Percentiles rank a stretch among this genome's conserved stretches.
Evolutionary conservation across 176 grass and related monocot genomes (phyloP).

Genomic region (Avena eriantha): DNA sequence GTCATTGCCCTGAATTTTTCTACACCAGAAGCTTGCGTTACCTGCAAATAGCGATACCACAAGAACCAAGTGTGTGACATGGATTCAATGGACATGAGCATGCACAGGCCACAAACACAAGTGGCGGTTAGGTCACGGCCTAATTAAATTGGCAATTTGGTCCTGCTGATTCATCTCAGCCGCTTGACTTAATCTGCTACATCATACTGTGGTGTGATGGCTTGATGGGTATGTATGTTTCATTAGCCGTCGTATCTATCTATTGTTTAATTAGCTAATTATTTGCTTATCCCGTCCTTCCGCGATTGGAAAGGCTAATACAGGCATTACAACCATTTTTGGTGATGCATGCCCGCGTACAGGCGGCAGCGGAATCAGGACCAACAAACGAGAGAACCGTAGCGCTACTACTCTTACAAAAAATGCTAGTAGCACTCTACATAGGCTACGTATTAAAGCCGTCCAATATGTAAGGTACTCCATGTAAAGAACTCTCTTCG

Average conservation of each 20-base stretch:
- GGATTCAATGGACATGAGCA: slow-evolving; percentile 33
- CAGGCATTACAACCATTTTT: slow-evolving; percentile 27
- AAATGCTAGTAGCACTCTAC: not conserved
- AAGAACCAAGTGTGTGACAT: slow-evolving; percentile 32
- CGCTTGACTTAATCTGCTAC: slow-evolving; percentile 23
- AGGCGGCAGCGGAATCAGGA: slow-evolving; percentile 29
- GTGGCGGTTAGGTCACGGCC: slow-evolving; percentile 7
- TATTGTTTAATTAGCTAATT: slow-evolving; percentile 22
- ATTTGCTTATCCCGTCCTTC: slow-evolving; percentile 36
- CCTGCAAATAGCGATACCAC: slow-evolving; percentile 33
- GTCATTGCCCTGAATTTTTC: not conserved
- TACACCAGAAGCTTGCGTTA: not conserved
- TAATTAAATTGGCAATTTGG: slow-evolving; percentile 13
- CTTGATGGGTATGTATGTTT: slow-evolving; percentile 9
- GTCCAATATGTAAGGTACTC: not conserved
- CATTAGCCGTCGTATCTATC: slow-evolving; percentile 30
- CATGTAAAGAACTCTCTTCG: not conserved
- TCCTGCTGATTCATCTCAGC: not conserved
- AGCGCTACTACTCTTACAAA: not conserved
- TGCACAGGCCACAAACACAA: not conserved
- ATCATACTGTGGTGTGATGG: slow-evolving; percentile 26
- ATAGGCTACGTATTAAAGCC: not conserved
- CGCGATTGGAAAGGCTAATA: slow-evolving; percentile 50
- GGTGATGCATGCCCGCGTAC: slow-evolving; percentile 21
- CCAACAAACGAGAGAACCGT: not conserved